Base-by-base conservation (phyloP, 441 rosid genomes). In the Adansonia grandidieri region DNA sequence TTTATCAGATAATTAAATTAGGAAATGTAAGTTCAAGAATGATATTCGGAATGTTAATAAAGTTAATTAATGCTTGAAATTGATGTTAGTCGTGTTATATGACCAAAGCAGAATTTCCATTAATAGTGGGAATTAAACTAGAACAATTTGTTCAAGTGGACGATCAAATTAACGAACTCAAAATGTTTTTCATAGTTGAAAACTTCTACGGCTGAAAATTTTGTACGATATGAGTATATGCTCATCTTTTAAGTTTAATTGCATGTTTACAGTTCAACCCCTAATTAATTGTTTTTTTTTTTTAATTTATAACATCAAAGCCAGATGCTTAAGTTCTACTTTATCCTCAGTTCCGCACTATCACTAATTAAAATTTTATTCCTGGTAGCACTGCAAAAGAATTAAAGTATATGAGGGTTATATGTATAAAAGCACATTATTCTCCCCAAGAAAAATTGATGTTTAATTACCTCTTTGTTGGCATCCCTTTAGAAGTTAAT, bases 321-420 rank as follows among this genome's bases (percentile, higher is more conserved):
- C 50, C 6, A 67, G 74, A 47, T 79, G 53, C 78, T 13, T 62
- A 6, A 14, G 61, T 77, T 62, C 53, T 71, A 14, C 44, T 37
- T 73, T 42, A 19, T 57, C 9, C 42, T 56, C 14, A 13, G 28
- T 19, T 70, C 56, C 13, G 50, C 65, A n/a, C 72, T 24, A 56
- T 13, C 76, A 32, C 48, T 53, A 62, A 65, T 51, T 37, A 57
- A 37, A 32, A 3, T 32, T 53, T 24, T 63, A 71, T 80, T 63
- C 67, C 60, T 32, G 5, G 54, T 8, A 64, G 77, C 82, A 76
- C 79, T 63, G 11, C 15, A 62, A 58, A 69, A 40, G 22, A 40
- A 69, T 6, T 28, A 70, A 50, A 51, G 44, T 24, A 24, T 20
- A 40, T 24, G 10, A 44, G 14, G 6, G 6, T 5, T 58, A 9